Evolutionary conservation across 139 green algal species (phyloP).

Genomic region (Asterochloris sp.): DNA sequence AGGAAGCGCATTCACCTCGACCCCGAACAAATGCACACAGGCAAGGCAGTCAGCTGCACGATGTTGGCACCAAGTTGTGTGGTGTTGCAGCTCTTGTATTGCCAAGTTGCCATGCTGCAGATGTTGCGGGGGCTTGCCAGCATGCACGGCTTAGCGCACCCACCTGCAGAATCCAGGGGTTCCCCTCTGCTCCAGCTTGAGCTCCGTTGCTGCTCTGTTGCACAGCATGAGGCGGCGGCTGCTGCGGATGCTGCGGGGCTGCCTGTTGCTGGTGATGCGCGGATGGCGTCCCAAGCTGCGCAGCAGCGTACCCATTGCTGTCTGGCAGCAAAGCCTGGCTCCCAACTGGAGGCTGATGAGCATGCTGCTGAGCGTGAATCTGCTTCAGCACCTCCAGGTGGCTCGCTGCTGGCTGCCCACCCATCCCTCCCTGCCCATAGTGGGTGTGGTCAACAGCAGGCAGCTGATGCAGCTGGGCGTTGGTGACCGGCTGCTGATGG

Average conservation of each 20-base stretch:
- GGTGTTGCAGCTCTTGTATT: too few relatives aligned
- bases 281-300: not conserved
- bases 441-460: not conserved
- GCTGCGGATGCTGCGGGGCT: not conserved
- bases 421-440: not conserved
- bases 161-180: too few relatives aligned
- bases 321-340: not conserved
- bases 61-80: too few relatives aligned
- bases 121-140: too few relatives aligned
- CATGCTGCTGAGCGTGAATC: not conserved
- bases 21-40: too few relatives aligned
- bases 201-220: not conserved
- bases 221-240: not conserved
- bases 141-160: too few relatives aligned
- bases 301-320: not conserved
- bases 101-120: too few relatives aligned
- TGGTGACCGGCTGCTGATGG: too few relatives aligned
- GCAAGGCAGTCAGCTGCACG: too few relatives aligned
- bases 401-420: not conserved
- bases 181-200: not conserved
- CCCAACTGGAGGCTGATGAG: constrained; percentile 1
- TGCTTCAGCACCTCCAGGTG: too few relatives aligned
- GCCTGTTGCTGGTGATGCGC: not conserved
- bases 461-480: not conserved
- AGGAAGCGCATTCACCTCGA: too few relatives aligned